Evolutionary conservation across 106 monocot species (phyloP).

Genomic region (Triglochin maritima): DNA sequence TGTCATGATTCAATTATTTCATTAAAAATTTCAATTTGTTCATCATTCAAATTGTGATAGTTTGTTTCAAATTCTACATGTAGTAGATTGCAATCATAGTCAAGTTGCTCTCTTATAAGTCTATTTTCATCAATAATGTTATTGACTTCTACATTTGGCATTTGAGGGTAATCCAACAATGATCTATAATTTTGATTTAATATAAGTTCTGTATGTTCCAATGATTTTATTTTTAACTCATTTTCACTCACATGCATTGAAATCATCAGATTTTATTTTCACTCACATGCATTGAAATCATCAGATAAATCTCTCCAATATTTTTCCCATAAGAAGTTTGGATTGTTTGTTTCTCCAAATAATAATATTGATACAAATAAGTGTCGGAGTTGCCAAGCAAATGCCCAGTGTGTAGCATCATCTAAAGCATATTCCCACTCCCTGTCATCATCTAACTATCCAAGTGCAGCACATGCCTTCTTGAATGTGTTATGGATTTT

Average conservation of each 20-base stretch:
- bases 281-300: neutral
- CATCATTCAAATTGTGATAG: neutral
- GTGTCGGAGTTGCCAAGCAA: slow-evolving; percentile 4
- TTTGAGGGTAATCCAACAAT: neutral
- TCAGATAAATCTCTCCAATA: slow-evolving; percentile 1
- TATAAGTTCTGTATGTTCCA: neutral
- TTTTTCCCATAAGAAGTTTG: neutral
- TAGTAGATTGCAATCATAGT: neutral
- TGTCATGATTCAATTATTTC: neutral
- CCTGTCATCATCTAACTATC: slow-evolving; percentile 12
- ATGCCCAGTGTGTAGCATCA: neutral
- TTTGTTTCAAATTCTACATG: neutral
- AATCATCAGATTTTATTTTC: too few relatives aligned
- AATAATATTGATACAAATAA: slow-evolving; percentile 10
- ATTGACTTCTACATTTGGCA: neutral
- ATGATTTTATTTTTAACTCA: neutral
- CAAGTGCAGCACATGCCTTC: slow-evolving; percentile 9
- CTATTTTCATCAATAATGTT: neutral
- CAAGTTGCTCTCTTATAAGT: slow-evolving; percentile 1
- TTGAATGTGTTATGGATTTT: slow-evolving; percentile 1
- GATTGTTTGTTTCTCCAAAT: neutral
- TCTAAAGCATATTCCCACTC: slow-evolving; percentile 1
- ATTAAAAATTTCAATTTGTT: slow-evolving; percentile 5
- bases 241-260: neutral
- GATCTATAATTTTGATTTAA: neutral